phyloP scores from a whole-genome alignment of 495 filamentous ascomycete genomes.

The Ramalina intermedia region DNA sequence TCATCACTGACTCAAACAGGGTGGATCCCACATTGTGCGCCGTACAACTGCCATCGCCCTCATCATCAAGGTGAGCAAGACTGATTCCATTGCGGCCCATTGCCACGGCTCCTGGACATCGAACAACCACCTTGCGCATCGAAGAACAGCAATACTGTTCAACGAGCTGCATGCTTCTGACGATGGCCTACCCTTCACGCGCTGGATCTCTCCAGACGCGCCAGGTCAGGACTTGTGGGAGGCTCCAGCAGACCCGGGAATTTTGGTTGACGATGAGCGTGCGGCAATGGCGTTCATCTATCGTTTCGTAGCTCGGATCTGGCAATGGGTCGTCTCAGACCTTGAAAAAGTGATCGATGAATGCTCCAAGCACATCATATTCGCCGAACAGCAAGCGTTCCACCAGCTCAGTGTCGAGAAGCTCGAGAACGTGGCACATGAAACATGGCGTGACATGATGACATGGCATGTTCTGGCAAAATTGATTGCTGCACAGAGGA shows the following conservation, averaged over 20 bases:
- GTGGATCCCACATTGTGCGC: background rate
- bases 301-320: background rate
- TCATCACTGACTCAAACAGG: background rate
- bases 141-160: conserved; percentile 2
- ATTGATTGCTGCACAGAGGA: background rate
- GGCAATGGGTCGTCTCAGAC: background rate
- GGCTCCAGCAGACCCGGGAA: background rate
- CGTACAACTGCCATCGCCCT: conserved; percentile 1
- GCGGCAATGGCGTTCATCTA: background rate
- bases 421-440: background rate
- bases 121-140: background rate
- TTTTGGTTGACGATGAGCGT: background rate
- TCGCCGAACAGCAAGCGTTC: background rate
- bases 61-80: background rate
- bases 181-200: background rate
- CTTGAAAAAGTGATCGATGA: conserved; percentile 2
- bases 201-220: conserved; percentile 1
- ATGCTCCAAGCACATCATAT: conserved; percentile 2
- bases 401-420: background rate
- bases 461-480: conserved; percentile 2
- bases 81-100: background rate
- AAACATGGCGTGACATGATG: conserved; percentile 1
- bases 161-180: background rate
- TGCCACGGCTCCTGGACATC: conserved; percentile 1
- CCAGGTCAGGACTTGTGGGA: background rate